phyloP scores from a whole-genome alignment of 768 basidiomycete species.

The Neoboletus brunneissimus region DNA sequence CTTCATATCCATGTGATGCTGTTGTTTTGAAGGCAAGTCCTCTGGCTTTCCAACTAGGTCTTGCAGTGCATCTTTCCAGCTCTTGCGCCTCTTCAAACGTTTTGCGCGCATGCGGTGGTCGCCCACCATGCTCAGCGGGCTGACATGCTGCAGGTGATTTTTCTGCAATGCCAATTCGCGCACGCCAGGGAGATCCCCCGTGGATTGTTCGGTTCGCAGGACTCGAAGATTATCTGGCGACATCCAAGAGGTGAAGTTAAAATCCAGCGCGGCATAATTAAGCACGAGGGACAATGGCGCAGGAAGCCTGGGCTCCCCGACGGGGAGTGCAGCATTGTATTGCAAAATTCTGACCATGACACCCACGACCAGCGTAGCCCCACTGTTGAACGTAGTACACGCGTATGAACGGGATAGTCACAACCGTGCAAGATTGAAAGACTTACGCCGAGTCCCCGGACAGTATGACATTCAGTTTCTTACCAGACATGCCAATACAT shows the following conservation, averaged over 20 bases:
- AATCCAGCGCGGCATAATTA: constrained; percentile 90
- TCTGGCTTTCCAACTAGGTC: constrained; percentile 45
- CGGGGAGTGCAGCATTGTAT: constrained; percentile 36
- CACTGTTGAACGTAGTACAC: constrained; percentile 46
- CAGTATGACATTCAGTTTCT: constrained; percentile 70
- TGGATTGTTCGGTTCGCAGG: constrained; percentile 83
- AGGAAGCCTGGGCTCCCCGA: constrained; percentile 47
- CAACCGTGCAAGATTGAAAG: not conserved
- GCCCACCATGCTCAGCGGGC: constrained; percentile 88
- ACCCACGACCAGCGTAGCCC: constrained; percentile 82
- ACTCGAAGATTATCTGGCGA: constrained; percentile 77
- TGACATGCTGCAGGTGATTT: constrained; percentile 85
- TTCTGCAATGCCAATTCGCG: constrained; percentile 72
- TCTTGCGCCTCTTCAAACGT: constrained; percentile 49
- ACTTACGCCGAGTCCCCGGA: constrained; percentile 97
- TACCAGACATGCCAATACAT: constrained; percentile 87
- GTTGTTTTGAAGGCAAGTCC: constrained; percentile 12
- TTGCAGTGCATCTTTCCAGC: constrained; percentile 60
- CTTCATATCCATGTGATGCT: constrained; percentile 24
- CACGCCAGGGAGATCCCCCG: constrained; percentile 73
- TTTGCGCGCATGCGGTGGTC: constrained; percentile 47
- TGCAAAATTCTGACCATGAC: constrained; percentile 86
- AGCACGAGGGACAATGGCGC: constrained; percentile 81
- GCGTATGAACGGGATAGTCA: constrained; percentile 7
- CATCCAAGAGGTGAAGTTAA: constrained; percentile 99